phyloP scores from a whole-genome alignment of 2,329 filamentous ascomycete species.

The Aureobasidium sp. region DNA sequence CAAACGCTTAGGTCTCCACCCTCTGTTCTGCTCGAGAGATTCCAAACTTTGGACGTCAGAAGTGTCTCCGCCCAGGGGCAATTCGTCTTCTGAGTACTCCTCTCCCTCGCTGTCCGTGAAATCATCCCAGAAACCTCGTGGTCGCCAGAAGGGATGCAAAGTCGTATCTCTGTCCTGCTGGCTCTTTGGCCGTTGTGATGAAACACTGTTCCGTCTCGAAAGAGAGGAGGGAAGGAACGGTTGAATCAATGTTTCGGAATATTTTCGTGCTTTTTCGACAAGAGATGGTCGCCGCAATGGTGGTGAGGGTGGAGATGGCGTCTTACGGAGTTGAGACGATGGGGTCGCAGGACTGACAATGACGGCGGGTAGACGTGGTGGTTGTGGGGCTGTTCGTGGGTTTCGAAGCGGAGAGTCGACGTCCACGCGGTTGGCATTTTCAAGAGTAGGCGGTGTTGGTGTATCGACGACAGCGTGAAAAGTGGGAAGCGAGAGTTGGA shows the following conservation, averaged over 20 bases:
- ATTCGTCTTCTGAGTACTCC: slow-evolving; percentile 25
- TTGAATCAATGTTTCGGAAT: slow-evolving; percentile 39
- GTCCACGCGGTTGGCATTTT: slow-evolving; percentile 14
- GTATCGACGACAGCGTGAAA: slow-evolving; percentile 17
- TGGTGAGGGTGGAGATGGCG: slow-evolving; percentile 10
- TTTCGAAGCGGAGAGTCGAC: slow-evolving; percentile 55
- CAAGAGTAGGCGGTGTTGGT: slow-evolving; percentile 17
- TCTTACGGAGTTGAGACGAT: not conserved
- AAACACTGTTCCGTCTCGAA: slow-evolving; percentile 17
- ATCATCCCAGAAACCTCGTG: slow-evolving; percentile 57
- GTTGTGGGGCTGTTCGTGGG: slow-evolving; percentile 50
- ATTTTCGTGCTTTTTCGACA: slow-evolving; percentile 38
- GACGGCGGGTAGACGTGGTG: slow-evolving; percentile 40
- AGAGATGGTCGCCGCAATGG: slow-evolving; percentile 34
- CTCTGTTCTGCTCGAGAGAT: not conserved
- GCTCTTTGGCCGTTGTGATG: slow-evolving; percentile 17
- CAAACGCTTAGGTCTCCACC: slow-evolving; percentile 25
- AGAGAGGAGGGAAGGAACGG: slow-evolving; percentile 29
- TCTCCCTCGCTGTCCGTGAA: slow-evolving; percentile 37
- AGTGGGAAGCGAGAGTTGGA: slow-evolving; percentile 8
- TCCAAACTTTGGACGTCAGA: slow-evolving; percentile 30
- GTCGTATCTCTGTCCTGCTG: slow-evolving; percentile 33
- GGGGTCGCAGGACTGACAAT: slow-evolving; percentile 52
- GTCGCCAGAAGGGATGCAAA: slow-evolving; percentile 57
- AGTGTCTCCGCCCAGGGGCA: slow-evolving; percentile 42